Percentiles rank a stretch among this genome's conserved stretches.
These are phyloP conservation scores for Penicillium longicatenatum DNA, from an alignment of 495 filamentous ascomycete genomes.

Conservation along the genomic window DNA sequence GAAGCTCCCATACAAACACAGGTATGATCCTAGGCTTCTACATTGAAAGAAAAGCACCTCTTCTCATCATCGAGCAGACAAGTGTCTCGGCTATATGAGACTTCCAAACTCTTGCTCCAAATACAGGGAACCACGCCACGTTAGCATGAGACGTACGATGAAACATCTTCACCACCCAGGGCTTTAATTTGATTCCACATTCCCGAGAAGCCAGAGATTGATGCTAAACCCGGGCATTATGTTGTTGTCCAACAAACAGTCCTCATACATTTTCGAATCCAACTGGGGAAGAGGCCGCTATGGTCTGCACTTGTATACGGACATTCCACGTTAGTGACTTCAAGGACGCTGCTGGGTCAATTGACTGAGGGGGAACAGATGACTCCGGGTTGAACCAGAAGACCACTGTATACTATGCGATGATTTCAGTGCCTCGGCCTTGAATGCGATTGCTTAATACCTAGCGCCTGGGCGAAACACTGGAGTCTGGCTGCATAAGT, in stretches of 20 bases:
- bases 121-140: neutral
- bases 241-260: slow-evolving; percentile 14
- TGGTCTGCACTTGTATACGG: slow-evolving; percentile 10
- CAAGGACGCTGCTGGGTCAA: slow-evolving; percentile 11
- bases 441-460: too few species aligned
- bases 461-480: too few species aligned
- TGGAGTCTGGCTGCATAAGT: too few species aligned
- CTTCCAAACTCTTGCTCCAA: too few species aligned
- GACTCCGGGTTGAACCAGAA: slow-evolving; percentile 4
- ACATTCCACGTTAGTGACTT: slow-evolving; percentile 15
- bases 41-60: too few species aligned
- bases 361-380: neutral
- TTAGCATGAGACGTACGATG: slow-evolving; percentile 13
- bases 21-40: too few species aligned
- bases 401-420: slow-evolving; percentile 13
- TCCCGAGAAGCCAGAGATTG: slow-evolving; percentile 6
- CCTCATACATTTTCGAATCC: slow-evolving; percentile 17
- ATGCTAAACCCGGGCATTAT: slow-evolving; percentile 10
- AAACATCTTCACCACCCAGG: neutral
- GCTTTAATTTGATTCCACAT: slow-evolving; percentile 8
- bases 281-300: slow-evolving; percentile 3
- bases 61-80: neutral
- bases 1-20: neutral
- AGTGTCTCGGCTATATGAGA: neutral
- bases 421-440: neutral